A percentile compares a stretch with the other conserved stretches of the same genome.
These are phyloP conservation scores for Fomes fomentarius DNA, from an alignment of 1,284 basidiomycete genomes.

Conservation along the genomic window DNA sequence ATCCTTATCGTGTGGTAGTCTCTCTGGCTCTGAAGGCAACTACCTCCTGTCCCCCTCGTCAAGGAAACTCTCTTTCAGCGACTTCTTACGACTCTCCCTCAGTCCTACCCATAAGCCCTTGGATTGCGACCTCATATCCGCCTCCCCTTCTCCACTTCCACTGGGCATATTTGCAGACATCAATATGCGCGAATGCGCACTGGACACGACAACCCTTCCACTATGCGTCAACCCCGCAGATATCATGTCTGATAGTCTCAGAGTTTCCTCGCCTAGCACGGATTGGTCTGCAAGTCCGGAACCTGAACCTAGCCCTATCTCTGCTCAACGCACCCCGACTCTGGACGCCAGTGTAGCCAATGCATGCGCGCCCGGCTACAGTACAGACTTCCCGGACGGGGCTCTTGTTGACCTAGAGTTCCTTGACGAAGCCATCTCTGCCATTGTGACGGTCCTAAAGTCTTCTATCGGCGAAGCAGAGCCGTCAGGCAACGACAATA, in stretches of 20 bases:
- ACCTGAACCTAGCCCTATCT: not conserved
- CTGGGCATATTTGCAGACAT: slow-evolving; percentile 47
- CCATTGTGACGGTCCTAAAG: slow-evolving; percentile 31
- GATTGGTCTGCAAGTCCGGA: not conserved
- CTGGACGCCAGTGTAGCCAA: no score
- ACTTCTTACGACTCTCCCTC: slow-evolving; percentile 15
- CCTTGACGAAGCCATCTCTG: slow-evolving; percentile 30
- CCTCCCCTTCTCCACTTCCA: no score
- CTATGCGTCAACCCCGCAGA: slow-evolving; percentile 51
- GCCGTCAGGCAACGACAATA: not conserved
- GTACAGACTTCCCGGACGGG: slow-evolving; percentile 22
- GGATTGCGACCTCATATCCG: not conserved
- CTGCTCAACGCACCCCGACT: no score
- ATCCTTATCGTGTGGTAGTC: slow-evolving; percentile 13
- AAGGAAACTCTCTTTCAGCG: slow-evolving; percentile 2
- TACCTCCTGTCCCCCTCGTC: not conserved
- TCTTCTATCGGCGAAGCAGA: slow-evolving; percentile 10
- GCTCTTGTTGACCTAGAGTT: slow-evolving; percentile 17
- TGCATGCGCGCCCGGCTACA: slow-evolving; percentile 9
- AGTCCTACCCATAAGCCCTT: not conserved
- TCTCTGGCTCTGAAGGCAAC: slow-evolving; percentile 13
- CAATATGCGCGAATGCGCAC: slow-evolving; percentile 42
- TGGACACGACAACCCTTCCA: slow-evolving; percentile 25
- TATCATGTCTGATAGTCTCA: slow-evolving; percentile 33
- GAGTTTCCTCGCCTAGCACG: not conserved